phyloP scores from a whole-genome alignment of 257 asterid genomes.

The Forsythia viridissima region DNA sequence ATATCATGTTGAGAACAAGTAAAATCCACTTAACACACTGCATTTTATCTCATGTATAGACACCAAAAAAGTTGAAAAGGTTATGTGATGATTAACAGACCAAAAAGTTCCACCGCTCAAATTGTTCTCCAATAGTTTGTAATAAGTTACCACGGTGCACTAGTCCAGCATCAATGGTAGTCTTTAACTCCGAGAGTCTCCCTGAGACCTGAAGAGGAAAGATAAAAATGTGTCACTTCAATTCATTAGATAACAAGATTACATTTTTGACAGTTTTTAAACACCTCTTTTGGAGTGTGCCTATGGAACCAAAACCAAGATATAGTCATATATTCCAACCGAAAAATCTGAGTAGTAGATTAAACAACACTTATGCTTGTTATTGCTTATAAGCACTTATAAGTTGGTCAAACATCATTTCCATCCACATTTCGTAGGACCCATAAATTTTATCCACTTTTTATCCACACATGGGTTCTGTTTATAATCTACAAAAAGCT shows the following conservation, averaged over 20 bases:
- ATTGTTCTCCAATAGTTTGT: conserved; percentile 76
- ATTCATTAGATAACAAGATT: not conserved
- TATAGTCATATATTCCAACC: not conserved
- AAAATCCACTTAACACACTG: not conserved
- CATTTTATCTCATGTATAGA: not conserved
- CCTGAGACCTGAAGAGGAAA: conserved; percentile 69
- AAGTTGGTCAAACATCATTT: no score
- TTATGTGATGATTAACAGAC: conserved; percentile 39
- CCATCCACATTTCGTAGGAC: no score
- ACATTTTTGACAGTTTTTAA: not conserved
- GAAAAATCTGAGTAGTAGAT: not conserved
- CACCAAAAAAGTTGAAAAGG: not conserved
- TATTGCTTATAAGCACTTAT: no score
- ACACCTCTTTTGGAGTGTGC: not conserved
- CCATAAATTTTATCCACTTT: no score
- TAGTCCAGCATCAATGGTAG: conserved; percentile 91
- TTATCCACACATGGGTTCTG: no score
- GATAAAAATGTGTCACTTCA: not conserved
- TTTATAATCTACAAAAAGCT: no score
- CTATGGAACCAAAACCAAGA: not conserved
- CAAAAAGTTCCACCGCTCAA: conserved; percentile 86
- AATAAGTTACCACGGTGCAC: conserved; percentile 83
- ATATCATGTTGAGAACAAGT: not conserved
- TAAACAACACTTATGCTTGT: not conserved
- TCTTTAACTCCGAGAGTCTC: conserved; percentile 84